Percentiles rank a stretch among this genome's conserved stretches.
Evolutionary conservation across 495 filamentous ascomycete species (phyloP).

Genomic region (Bombardia bombarda): DNA sequence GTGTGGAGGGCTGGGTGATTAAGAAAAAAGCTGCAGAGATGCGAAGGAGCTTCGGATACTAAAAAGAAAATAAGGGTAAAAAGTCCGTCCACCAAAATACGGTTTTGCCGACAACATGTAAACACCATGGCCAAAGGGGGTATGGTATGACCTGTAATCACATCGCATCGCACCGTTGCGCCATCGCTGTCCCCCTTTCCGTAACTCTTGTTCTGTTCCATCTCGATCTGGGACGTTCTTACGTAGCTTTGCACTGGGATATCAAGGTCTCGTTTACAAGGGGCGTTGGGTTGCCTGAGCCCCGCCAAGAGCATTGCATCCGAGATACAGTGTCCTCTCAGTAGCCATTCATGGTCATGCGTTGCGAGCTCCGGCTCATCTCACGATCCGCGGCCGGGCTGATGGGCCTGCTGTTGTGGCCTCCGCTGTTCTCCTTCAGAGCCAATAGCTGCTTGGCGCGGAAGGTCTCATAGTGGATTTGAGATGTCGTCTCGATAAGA

Average conservation of each 20-base stretch:
- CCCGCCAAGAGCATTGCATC: no score
- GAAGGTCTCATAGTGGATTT: conserved; percentile 99
- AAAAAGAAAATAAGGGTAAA: conserved; percentile 24
- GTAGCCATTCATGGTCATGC: conserved; percentile 97
- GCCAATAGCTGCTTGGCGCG: conserved; percentile 97
- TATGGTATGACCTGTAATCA: conserved; percentile 15
- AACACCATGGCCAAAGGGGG: conserved; percentile 22
- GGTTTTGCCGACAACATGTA: conserved; percentile 23
- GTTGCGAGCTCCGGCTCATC: conserved; percentile 90
- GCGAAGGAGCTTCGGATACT: conserved; percentile 25
- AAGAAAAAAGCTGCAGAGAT: conserved; percentile 21
- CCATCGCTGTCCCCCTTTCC: conserved; percentile 14
- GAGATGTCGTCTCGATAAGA: conserved; percentile 97
- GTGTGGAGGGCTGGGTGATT: conserved; percentile 32
- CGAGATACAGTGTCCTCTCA: no score
- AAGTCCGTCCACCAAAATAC: conserved; percentile 21
- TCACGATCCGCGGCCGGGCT: conserved; percentile 89
- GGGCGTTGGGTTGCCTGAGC: no score
- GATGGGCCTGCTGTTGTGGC: conserved; percentile 86
- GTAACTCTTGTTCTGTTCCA: conserved; percentile 4
- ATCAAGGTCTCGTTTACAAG: conserved; percentile 10
- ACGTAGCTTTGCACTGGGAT: conserved; percentile 13
- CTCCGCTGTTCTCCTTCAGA: conserved; percentile 92
- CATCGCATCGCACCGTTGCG: conserved; percentile 11
- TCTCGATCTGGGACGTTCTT: conserved; percentile 1